Conservation (phyloP, 306 rosid genomes). For the Trichosanthes cucumerina region DNA sequence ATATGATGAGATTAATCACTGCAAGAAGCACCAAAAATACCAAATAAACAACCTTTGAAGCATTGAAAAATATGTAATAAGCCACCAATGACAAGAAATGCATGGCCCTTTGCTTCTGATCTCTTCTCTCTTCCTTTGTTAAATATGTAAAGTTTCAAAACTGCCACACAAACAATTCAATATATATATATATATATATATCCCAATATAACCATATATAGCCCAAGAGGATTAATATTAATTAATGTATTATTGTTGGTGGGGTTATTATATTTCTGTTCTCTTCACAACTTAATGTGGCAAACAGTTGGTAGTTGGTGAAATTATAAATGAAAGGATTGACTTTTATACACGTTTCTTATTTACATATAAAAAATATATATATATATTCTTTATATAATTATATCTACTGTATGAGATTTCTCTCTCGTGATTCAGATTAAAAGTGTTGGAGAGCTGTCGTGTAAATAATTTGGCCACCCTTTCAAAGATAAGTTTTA, state of each 20-base stretch:
- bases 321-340: background rate
- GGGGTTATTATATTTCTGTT: background rate
- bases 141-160: background rate
- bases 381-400: too few species aligned
- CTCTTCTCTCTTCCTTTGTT: background rate
- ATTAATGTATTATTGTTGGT: background rate
- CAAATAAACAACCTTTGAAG: constrained; percentile 14
- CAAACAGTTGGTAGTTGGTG: background rate
- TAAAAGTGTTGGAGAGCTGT: background rate
- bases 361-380: too few species aligned
- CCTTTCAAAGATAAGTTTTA: background rate
- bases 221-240: background rate
- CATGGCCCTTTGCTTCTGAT: background rate
- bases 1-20: background rate
- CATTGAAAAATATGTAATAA: constrained; percentile 29
- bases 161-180: background rate
- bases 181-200: too few species aligned
- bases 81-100: constrained; percentile 18
- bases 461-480: background rate
- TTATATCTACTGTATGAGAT: background rate
- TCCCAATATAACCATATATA: too few species aligned
- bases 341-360: background rate
- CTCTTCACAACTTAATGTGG: background rate
- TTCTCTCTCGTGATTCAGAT: background rate
- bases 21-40: constrained; percentile 12